Conservation (phyloP, 2,329 filamentous ascomycete species). For the Chaetoscypha palmicola region DNA sequence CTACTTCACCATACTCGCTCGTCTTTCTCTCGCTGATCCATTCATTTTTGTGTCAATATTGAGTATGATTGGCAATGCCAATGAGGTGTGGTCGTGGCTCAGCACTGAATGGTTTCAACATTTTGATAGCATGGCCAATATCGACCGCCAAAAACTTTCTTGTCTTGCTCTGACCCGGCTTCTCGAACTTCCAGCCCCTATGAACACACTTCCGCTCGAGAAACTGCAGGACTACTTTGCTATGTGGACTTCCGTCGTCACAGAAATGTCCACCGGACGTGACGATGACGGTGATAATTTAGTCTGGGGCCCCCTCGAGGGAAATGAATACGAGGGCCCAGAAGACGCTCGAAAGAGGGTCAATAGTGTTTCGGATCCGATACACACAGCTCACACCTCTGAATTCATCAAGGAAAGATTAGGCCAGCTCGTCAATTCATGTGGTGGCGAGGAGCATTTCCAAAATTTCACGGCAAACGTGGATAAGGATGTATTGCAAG, state of each 20-base stretch:
- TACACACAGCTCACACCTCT: conserved; percentile 59
- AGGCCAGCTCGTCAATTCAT: conserved; percentile 47
- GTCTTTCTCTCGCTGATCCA: conserved; percentile 69
- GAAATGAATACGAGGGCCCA: conserved; percentile 49
- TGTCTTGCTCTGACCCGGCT: conserved; percentile 66
- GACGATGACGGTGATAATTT: conserved; percentile 45
- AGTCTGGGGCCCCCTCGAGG: conserved; percentile 39
- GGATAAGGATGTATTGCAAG: conserved; percentile 61
- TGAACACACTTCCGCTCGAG: conserved; percentile 44
- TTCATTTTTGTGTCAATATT: conserved; percentile 58
- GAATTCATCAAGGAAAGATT: conserved; percentile 58
- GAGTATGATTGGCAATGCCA: conserved; percentile 34
- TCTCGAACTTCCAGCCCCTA: conserved; percentile 54
- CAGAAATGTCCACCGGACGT: conserved; percentile 56
- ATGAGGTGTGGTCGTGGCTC: conserved; percentile 53
- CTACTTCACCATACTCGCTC: conserved; percentile 76
- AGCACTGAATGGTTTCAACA: conserved; percentile 60
- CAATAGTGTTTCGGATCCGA: conserved; percentile 52
- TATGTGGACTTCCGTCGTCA: conserved; percentile 67
- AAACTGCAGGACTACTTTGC: conserved; percentile 66
- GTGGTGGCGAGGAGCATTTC: conserved; percentile 61
- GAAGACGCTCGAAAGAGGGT: conserved; percentile 47
- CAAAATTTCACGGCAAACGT: conserved; percentile 68
- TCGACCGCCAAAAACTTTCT: conserved; percentile 62
- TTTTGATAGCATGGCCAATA: conserved; percentile 60